Evolutionary conservation across 1,284 basidiomycete genomes (phyloP).

Genomic region (Ustanciosporium gigantosporum): DNA sequence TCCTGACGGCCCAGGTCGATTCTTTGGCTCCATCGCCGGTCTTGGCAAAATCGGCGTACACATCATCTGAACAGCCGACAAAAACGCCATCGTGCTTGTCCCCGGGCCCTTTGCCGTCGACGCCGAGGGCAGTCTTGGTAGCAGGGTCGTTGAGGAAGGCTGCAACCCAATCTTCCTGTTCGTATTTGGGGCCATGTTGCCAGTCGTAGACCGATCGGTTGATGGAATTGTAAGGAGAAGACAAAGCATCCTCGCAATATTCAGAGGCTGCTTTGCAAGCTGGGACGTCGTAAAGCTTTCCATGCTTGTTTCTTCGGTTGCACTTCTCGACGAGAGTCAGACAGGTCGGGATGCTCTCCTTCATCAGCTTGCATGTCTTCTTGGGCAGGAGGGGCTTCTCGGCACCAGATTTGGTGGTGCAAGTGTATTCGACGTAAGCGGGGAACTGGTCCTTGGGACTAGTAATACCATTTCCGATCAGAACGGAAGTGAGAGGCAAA

Average conservation of each 20-base stretch:
- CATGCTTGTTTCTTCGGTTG: conserved; percentile 33
- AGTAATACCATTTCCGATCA: conserved; percentile 61
- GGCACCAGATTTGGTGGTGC: conserved; percentile 46
- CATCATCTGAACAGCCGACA: conserved; percentile 54
- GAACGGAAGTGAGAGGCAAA: conserved; percentile 44
- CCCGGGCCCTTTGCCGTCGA: conserved; percentile 48
- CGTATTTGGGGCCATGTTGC: conserved; percentile 48
- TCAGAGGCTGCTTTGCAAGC: conserved; percentile 43
- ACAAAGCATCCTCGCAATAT: conserved; percentile 52
- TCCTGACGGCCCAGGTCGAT: conserved; percentile 52
- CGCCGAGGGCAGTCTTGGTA: conserved; percentile 43
- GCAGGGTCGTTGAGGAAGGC: conserved; percentile 47
- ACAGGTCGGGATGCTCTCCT: conserved; percentile 40
- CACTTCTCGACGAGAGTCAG: conserved; percentile 52
- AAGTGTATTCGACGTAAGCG: conserved; percentile 56
- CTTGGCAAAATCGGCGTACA: conserved; percentile 49
- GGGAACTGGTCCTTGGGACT: conserved; percentile 52
- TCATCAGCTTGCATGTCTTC: conserved; percentile 44
- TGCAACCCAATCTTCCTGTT: conserved; percentile 53
- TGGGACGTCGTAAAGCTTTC: conserved; percentile 34
- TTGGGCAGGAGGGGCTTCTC: conserved; percentile 37
- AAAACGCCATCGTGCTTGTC: conserved; percentile 56
- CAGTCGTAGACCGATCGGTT: conserved; percentile 52
- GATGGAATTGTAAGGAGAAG: conserved; percentile 45
- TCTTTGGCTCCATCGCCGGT: conserved; percentile 56